Evolutionary conservation across 345 rosid genomes (phyloP).

Genomic region (Corymbia maculata): DNA sequence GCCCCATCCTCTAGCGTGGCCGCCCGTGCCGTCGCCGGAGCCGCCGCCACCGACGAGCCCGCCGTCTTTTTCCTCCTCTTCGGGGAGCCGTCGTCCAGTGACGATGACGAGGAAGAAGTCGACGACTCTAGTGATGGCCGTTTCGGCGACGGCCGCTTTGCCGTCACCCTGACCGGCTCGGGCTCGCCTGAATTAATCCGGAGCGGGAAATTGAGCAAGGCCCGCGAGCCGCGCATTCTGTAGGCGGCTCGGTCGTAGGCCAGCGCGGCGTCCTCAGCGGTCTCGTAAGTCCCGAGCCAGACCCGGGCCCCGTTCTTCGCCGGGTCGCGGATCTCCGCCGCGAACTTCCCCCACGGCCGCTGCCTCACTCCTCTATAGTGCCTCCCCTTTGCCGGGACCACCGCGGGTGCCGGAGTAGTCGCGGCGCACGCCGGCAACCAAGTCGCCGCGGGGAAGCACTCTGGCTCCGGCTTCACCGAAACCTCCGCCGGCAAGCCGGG

Average conservation of each 20-base stretch:
- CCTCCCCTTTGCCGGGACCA: conserved; percentile 6
- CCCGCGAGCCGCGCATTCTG: conserved; percentile 14
- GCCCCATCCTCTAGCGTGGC: neutral
- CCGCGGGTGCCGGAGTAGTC: neutral
- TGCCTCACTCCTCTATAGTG: conserved; percentile 14
- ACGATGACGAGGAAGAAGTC: conserved; percentile 13
- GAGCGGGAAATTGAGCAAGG: conserved; percentile 9
- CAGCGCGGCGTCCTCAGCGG: conserved; percentile 12
- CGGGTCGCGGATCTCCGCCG: conserved; percentile 19
- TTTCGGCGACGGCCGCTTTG: conserved; percentile 65
- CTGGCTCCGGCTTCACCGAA: conserved; percentile 24
- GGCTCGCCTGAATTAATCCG: conserved; percentile 29
- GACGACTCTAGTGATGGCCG: conserved; percentile 45
- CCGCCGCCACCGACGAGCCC: neutral
- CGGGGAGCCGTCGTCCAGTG: conserved; percentile 30
- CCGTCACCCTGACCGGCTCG: conserved; percentile 74
- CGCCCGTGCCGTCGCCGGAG: neutral
- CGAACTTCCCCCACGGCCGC: conserved; percentile 25
- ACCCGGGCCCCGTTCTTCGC: conserved; percentile 13
- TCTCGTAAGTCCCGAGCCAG: conserved; percentile 18
- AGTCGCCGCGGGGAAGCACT: neutral
- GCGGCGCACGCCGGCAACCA: neutral
- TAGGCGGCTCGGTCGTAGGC: conserved; percentile 19
- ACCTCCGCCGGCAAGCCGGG: neutral
- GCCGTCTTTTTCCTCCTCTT: conserved; percentile 28